Conservation (phyloP, 2,329 filamentous ascomycete species). For the Cercospora zeae-maydis region DNA sequence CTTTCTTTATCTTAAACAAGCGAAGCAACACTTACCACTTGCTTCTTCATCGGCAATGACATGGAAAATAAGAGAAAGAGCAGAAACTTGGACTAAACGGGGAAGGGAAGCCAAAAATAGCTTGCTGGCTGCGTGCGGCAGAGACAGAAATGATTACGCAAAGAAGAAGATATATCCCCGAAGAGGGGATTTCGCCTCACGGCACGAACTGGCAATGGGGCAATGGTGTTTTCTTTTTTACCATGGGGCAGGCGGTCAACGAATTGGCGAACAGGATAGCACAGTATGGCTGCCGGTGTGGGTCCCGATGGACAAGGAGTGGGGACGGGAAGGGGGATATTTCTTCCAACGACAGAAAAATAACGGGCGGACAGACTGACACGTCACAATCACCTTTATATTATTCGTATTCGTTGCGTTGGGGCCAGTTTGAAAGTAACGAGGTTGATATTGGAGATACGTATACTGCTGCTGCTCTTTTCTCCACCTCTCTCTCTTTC, state of each 20-base stretch:
- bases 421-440: not conserved
- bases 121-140: not conserved
- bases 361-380: not conserved
- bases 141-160: not conserved
- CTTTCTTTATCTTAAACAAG: not conserved
- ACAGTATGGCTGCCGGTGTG: not conserved
- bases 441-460: not conserved
- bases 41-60: too few species aligned
- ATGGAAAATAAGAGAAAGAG: not conserved
- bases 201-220: constrained; percentile 9
- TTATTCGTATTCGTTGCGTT: not conserved
- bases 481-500: too few species aligned
- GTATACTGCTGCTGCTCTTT: not conserved
- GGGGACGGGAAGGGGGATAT: not conserved
- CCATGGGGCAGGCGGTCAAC: too few species aligned
- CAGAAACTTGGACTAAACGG: not conserved
- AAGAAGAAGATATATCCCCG: not conserved
- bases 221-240: too few species aligned
- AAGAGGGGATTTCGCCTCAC: constrained; percentile 7
- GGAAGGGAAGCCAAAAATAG: not conserved
- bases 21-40: not conserved
- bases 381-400: not conserved
- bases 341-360: constrained; percentile 5
- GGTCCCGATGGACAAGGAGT: too few species aligned
- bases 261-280: not conserved